Base-by-base conservation (phyloP, 1,284 basidiomycete species). In the Naganishia liquefaciens region DNA sequence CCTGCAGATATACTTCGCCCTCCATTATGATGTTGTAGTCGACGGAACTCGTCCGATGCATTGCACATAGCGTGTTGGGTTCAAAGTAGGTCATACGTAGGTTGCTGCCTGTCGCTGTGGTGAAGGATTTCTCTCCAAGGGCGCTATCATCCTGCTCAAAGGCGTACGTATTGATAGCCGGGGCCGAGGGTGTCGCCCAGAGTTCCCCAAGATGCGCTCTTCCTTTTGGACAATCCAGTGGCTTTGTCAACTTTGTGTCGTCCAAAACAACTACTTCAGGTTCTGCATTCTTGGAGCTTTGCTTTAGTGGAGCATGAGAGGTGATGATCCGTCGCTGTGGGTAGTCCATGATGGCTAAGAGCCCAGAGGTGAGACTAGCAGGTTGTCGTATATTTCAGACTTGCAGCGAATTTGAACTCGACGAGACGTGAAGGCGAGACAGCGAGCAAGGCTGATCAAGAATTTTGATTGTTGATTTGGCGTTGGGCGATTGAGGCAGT, bases 21-120 rank as follows among this genome's bases (percentile, higher is more conserved):
- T 67, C 13, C 6, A 76, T 23, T 33, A 77, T 65, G 57, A 78
- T 71, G 64, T 78, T 78, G 63, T 78, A 76, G 66, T 79, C 77
- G 43, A 78, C 63, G 27, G 74, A 75, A 33, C 65, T 70, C 0
- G 76, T 77, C 17, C 77, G 60, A 68, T 79, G 77, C 70, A 74
- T 73, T 1, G 54, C 70, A 11, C 76, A 71, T 0, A 65, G 37
- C 50, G 70, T 70, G 58, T 72, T 70, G 0, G 77, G 76, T 15
- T 67, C 68, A 0, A 77, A 65, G 52, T 75, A 73, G 1, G 77
- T 77, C n/a, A 77, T 71, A 42, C 72, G 73, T n/a, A 68, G 70
- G 52, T 78, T 77, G 6, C 71, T 70, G 6, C 76, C 77, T 40
- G 64, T 66, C 13, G 75, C 73, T 5, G 69, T 57, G 10, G 74